Base-by-base conservation (phyloP, 2,329 filamentous ascomycete species). In the Ilyonectria sp. region DNA sequence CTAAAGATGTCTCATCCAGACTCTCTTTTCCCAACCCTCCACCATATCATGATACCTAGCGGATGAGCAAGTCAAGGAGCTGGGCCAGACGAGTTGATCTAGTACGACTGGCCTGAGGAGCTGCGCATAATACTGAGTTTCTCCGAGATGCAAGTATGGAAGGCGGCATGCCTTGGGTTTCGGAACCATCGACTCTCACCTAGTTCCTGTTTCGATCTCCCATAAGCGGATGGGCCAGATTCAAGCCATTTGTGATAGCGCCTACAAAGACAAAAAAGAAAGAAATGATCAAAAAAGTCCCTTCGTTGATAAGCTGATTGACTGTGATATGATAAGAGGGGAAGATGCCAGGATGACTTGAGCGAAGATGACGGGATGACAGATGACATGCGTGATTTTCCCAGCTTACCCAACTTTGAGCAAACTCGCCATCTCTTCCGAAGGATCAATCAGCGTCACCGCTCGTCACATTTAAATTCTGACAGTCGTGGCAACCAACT, bases 1-100 rank as follows among this genome's bases (percentile, higher is more conserved):
- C 21, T 21, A 21, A 21, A 21, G 62, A 69, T 35, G 23, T 19
- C 5, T 60, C 13, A 33, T 33, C 37, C 26, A 26, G n/a, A 19
- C 47, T 43, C 43, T 29, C 3, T 9, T 19, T 11, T 13, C 40
- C 31, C 47, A 15, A 15, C 13, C 31, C 11, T 46, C 67, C 57
- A 57, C 23, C 63, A 69, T 53, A 57, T 50, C 60, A 74, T 75
- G 73, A 75, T 74, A 75, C 69, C 73, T 60, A 74, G 63, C 71
- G 69, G 31, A 72, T 75, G 72, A 67, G 69, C 63, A 46, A 44
- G 60, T 60, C 60, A 55, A 33, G 33, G 29, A 33, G 31, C n/a
- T 19, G 50, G 40, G 53, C 33, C 33, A 35, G 47, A 26, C 11
- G 56, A 58, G 46, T 35, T 47, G 57, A 31, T 17, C 50, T 56